These are phyloP conservation scores for Acmispon strigosus DNA, from an alignment of 306 rosid genomes.

Conservation along the genomic window DNA sequence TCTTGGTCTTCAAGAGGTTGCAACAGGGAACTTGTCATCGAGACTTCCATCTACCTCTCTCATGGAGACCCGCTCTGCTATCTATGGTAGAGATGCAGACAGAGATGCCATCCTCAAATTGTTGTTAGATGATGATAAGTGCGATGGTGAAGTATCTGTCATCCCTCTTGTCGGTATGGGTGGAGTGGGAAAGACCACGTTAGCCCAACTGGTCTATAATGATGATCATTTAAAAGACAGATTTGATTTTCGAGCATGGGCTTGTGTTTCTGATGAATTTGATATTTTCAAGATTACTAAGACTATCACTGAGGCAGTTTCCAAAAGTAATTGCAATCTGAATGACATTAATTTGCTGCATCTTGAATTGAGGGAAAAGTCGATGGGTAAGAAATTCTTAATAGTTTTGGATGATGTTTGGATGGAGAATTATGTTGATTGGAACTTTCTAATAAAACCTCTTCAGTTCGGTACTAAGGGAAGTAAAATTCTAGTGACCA, in stretches of 20 bases:
- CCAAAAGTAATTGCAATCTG: not conserved
- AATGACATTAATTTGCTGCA: not conserved
- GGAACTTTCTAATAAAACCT: not conserved
- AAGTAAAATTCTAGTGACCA: not conserved
- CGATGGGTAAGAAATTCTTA: not conserved
- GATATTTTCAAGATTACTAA: not conserved
- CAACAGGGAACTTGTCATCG: not conserved
- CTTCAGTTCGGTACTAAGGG: not conserved
- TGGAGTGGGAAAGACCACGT: not conserved
- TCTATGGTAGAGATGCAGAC: not conserved
- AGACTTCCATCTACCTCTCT: not conserved
- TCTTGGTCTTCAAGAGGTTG: not conserved
- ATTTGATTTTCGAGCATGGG: not conserved
- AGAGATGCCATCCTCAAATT: not conserved
- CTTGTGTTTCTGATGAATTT: not conserved
- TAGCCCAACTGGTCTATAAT: not conserved
- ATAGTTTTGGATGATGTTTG: not conserved
- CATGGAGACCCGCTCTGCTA: not conserved
- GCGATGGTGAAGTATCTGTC: not conserved
- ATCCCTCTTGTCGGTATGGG: constrained; percentile 3
- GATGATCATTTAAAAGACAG: not conserved
- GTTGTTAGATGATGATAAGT: not conserved
- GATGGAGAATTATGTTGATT: not conserved
- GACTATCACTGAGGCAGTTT: not conserved
- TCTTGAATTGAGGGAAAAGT: not conserved